Percentiles rank a stretch among this genome's conserved stretches.
phyloP scores from a whole-genome alignment of 306 rosid genomes.

The Vicia sativa region DNA sequence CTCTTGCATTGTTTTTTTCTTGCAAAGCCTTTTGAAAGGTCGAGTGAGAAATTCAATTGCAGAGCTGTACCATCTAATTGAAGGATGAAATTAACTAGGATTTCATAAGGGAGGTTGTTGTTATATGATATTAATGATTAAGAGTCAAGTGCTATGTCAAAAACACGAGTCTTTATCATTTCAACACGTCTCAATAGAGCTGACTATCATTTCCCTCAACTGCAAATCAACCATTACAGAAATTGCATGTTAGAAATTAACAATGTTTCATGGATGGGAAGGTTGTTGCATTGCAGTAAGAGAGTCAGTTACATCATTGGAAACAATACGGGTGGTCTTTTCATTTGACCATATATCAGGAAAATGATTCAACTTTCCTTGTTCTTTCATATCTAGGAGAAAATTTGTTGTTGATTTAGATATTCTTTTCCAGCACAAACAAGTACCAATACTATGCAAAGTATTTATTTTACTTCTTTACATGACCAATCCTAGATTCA shows the following conservation, averaged over 20 bases:
- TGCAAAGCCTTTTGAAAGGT: slow-evolving; percentile 27
- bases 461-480: slow-evolving; percentile 29
- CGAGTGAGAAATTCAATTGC: slow-evolving; percentile 24
- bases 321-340: slow-evolving; percentile 23
- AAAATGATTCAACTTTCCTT: slow-evolving; percentile 9
- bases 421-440: slow-evolving; percentile 19
- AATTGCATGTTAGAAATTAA: slow-evolving; percentile 22
- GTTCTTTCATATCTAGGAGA: slow-evolving; percentile 23
- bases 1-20: slow-evolving; percentile 15
- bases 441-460: neutral
- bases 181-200: slow-evolving; percentile 23
- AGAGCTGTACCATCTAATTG: slow-evolving; percentile 13
- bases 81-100: slow-evolving; percentile 7
- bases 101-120: slow-evolving; percentile 42
- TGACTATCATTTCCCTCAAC: slow-evolving; percentile 5
- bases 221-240: slow-evolving; percentile 17
- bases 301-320: slow-evolving; percentile 20
- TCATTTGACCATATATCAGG: slow-evolving; percentile 7
- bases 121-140: slow-evolving; percentile 37
- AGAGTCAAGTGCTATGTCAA: slow-evolving; percentile 35
- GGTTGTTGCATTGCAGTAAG: slow-evolving; percentile 10
- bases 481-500: slow-evolving; percentile 40
- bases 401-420: slow-evolving; percentile 3
- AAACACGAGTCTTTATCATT: slow-evolving; percentile 17
- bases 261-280: neutral